Percentiles rank a stretch among this genome's conserved stretches.
Conservation (phyloP, 2,329 filamentous ascomycete genomes). For the Hysterium pulicare region DNA sequence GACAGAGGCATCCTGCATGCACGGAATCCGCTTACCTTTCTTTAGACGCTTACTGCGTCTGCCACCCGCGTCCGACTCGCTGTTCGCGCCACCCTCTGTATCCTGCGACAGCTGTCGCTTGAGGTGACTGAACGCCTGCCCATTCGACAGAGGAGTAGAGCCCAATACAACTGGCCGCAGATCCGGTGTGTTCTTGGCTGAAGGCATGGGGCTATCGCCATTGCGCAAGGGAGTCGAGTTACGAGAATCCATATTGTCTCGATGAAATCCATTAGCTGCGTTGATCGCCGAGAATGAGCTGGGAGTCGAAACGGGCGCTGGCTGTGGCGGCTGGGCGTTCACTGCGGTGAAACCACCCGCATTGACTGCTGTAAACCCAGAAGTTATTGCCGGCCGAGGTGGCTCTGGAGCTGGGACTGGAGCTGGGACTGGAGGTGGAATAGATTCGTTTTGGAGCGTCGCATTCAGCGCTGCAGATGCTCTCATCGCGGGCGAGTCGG, state of each 20-base stretch:
- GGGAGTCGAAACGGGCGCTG: constrained; percentile 22
- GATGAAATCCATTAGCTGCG: constrained; percentile 49
- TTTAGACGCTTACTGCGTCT: constrained; percentile 90
- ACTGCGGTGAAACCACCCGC: constrained; percentile 61
- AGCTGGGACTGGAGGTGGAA: constrained; percentile 16
- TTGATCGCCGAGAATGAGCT: constrained; percentile 58
- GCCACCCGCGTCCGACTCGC: constrained; percentile 48
- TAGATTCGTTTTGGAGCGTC: constrained; percentile 44
- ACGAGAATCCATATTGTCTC: constrained; percentile 49
- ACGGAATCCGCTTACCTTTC: constrained; percentile 60
- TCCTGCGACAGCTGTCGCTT: constrained; percentile 68
- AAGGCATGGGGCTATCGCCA: constrained; percentile 60
- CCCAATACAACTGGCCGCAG: constrained; percentile 50
- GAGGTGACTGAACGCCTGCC: constrained; percentile 54
- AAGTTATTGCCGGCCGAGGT: constrained; percentile 53
- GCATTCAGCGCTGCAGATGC: constrained; percentile 57
- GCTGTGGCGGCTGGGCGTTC: constrained; percentile 46
- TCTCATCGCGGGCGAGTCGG: constrained; percentile 65
- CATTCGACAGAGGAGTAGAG: constrained; percentile 51
- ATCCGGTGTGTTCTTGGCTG: constrained; percentile 64
- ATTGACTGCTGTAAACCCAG: constrained; percentile 73
- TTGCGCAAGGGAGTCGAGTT: constrained; percentile 61
- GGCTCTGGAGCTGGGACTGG: constrained; percentile 57
- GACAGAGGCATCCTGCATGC: constrained; percentile 15
- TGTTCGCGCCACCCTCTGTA: constrained; percentile 57